Evolutionary conservation across 2,329 filamentous ascomycete genomes (phyloP), one percentile per base, ranked within the genome.

Genomic region (Claviceps monticola): DNA sequence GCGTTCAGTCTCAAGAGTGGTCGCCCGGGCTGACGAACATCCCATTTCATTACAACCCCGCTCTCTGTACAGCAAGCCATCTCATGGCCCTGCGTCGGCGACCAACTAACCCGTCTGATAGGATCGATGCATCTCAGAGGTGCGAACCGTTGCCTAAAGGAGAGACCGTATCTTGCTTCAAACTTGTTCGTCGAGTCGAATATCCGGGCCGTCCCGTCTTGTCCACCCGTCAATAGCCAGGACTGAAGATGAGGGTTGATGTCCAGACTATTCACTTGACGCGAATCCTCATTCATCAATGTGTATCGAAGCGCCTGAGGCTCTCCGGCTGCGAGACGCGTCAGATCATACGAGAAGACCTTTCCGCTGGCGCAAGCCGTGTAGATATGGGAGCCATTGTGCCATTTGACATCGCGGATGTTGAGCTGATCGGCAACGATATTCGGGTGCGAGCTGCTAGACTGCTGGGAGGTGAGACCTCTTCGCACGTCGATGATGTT

Each of bases 51-150:
- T 13, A 84, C 70, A 14, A 75, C 72, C 11, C 80, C 80, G 39
- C 75, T 73, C 55, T 83, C 80, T 0, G 80, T 83, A 48, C 75
- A 80, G 61, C 79, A 83, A 19, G 80, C 80, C 65, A 83, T 82
- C 54, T 76, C 70, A 58, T 80, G 73, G 5, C 78, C 80, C 48
- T 80, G 74, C 37, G 70, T 75, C 6, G 80, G 79, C 14, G 79
- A 82, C 80, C 80, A 84, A 57, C 79, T 74, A n/a, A 84, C 76
- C 59, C 82, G 76, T 26, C 78, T 72, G 36, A 84, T 76, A 1
- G 68, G 59, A 43, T 70, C 68, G 39, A 67, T 70, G 44, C 64
- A 68, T 42, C 66, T 64, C 13, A 70, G 51, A 0, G 53, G 71
- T 60, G 60, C 69, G 66, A 60, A 74, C 56, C 57, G 71, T 64